A percentile compares a stretch with the other conserved stretches of the same genome.
phyloP scores from a whole-genome alignment of 805 yeast genomes.

The Starmerella stigmatis region DNA sequence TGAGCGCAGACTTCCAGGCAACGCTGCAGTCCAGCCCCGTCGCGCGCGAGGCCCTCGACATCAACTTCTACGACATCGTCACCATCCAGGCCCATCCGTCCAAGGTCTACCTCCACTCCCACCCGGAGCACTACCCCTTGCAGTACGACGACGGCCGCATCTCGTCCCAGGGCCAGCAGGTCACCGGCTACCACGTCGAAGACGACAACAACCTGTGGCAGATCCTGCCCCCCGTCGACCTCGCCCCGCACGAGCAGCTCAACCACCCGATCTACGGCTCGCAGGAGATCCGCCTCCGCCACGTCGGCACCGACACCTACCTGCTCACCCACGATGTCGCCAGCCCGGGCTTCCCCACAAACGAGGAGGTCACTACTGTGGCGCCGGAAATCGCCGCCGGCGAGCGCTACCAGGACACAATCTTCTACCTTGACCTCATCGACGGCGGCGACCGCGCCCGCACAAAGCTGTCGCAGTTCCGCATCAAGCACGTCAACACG shows the following conservation, averaged over 20 bases:
- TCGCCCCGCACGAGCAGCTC: conserved; percentile 32
- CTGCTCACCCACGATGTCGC: conserved; percentile 72
- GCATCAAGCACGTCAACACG: conserved; percentile 55
- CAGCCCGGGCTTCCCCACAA: conserved; percentile 58
- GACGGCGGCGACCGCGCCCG: conserved; percentile 28
- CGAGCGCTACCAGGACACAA: conserved; percentile 57
- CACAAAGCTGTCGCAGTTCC: conserved; percentile 73
- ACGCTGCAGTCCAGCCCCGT: conserved; percentile 62
- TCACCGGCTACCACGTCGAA: conserved; percentile 75
- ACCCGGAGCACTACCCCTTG: conserved; percentile 71
- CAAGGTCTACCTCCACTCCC: conserved; percentile 63
- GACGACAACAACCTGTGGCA: conserved; percentile 78
- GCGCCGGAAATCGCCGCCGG: conserved; percentile 68
- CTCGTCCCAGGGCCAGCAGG: conserved; percentile 88
- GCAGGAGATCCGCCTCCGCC: conserved; percentile 59
- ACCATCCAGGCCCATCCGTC: conserved; percentile 65
- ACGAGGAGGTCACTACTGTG: conserved; percentile 81
- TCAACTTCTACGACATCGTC: conserved; percentile 51
- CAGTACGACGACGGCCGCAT: conserved; percentile 94
- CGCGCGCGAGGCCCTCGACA: conserved; percentile 53
- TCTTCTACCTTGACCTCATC: conserved; percentile 44
- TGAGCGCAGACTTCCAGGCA: conserved; percentile 83
- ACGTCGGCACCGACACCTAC: conserved; percentile 58
- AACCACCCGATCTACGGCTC: conserved; percentile 41
- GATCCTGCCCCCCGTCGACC: conserved; percentile 24